phyloP scores from a whole-genome alignment of 78 protist genomes.

The Dictyostelium citrinum region DNA sequence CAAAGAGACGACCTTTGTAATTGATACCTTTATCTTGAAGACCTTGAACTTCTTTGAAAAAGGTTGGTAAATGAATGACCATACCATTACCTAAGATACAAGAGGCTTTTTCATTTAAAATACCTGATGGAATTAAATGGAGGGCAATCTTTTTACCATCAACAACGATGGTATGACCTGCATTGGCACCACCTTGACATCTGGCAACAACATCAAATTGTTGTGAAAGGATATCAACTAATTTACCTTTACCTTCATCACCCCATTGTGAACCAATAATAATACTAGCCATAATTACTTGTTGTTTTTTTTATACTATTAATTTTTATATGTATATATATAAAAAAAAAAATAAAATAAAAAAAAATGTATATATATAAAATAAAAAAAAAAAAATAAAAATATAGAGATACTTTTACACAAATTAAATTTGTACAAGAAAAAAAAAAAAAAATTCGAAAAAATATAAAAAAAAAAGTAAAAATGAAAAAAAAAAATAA shows the following conservation, averaged over 20 bases:
- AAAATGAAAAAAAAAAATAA: background rate
- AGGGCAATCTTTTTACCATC: slow-evolving; percentile 91
- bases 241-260: slow-evolving; percentile 98
- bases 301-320: background rate
- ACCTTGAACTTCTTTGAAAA: slow-evolving; percentile 87
- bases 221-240: slow-evolving; percentile 93
- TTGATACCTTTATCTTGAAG: slow-evolving; percentile 78
- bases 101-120: slow-evolving; percentile 73
- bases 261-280: slow-evolving; percentile 93
- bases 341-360: background rate
- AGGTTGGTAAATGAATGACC: slow-evolving; percentile 92
- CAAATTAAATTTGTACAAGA: background rate
- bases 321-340: background rate
- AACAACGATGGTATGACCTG: slow-evolving; percentile 95
- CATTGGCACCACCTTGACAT: slow-evolving; percentile 90
- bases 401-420: background rate
- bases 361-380: background rate
- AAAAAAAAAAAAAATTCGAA: background rate
- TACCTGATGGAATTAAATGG: slow-evolving; percentile 94
- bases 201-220: slow-evolving; percentile 85
- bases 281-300: slow-evolving; percentile 44
- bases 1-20: slow-evolving; percentile 63
- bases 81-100: slow-evolving; percentile 94
- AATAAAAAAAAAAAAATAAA: background rate
- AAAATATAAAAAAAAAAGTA: background rate